Evolutionary conservation across 768 basidiomycete genomes (phyloP).

Genomic region (Neoboletus magnificus): DNA sequence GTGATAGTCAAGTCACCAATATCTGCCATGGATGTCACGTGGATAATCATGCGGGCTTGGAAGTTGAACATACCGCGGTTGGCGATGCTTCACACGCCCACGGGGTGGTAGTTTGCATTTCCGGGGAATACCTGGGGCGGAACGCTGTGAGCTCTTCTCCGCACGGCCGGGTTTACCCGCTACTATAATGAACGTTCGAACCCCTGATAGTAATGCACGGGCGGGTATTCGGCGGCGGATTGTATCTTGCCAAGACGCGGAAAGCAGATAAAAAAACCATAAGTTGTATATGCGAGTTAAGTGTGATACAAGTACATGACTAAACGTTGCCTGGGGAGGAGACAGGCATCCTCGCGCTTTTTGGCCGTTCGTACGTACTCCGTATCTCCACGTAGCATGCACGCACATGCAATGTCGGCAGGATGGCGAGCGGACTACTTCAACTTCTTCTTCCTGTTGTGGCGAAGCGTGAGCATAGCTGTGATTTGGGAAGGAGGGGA

Average conservation of each 20-base stretch:
- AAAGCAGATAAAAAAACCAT: conserved; percentile 1
- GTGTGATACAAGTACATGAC: conserved; percentile 20
- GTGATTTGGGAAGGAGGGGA: background rate
- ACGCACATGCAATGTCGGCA: background rate
- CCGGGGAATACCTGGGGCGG: background rate
- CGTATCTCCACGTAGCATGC: conserved; percentile 5
- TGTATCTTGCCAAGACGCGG: background rate
- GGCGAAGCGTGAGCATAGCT: background rate
- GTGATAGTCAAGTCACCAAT: background rate
- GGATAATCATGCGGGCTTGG: no score
- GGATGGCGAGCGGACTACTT: conserved; percentile 55
- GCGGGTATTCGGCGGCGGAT: no score
- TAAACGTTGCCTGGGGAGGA: background rate
- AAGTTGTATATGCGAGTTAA: conserved; percentile 17
- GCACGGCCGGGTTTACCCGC: background rate
- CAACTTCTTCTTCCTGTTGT: conserved; percentile 86
- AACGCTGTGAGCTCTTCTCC: background rate
- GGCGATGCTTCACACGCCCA: background rate
- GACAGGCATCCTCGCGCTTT: background rate
- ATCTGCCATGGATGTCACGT: no score
- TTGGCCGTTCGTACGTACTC: conserved; percentile 10
- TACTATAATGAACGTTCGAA: background rate
- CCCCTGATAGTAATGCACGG: no score
- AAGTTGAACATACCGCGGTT: no score
- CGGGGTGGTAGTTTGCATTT: background rate